phyloP scores from a whole-genome alignment of 2,329 filamentous ascomycete genomes.

The Colletotrichum lindemuthianum region DNA sequence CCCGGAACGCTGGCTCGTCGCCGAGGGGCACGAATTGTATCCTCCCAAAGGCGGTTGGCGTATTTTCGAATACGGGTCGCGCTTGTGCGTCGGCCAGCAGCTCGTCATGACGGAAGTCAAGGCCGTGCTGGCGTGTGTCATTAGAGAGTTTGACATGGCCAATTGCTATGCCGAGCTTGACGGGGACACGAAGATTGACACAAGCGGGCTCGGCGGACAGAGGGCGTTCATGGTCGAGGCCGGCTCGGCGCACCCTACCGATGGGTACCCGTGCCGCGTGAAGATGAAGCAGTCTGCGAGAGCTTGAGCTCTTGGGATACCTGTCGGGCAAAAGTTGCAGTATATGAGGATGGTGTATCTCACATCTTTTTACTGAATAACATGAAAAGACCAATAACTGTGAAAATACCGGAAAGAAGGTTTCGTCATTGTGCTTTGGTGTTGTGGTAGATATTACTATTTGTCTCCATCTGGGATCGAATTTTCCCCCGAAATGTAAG shows the following conservation, averaged over 20 bases:
- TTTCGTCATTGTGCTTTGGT: no score
- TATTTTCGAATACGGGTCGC: slow-evolving; percentile 60
- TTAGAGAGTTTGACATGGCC: slow-evolving; percentile 56
- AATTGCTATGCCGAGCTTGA: slow-evolving; percentile 33
- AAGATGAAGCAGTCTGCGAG: slow-evolving; percentile 17
- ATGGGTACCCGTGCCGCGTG: slow-evolving; percentile 30
- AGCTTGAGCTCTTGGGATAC: no score
- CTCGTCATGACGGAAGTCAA: slow-evolving; percentile 60
- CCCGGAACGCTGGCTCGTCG: slow-evolving; percentile 57
- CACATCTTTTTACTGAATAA: no score
- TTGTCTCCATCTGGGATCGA: no score
- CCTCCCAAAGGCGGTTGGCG: slow-evolving; percentile 55
- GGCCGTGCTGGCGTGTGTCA: slow-evolving; percentile 56
- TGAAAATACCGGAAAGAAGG: no score
- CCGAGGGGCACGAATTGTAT: slow-evolving; percentile 30
- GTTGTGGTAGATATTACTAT: no score
- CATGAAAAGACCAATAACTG: no score
- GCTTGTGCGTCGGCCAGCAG: slow-evolving; percentile 56
- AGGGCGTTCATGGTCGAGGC: slow-evolving; percentile 33
- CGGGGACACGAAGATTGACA: slow-evolving; percentile 17
- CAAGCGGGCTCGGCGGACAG: slow-evolving; percentile 27
- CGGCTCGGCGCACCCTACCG: slow-evolving; percentile 32
- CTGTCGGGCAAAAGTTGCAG: no score
- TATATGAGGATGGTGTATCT: no score
- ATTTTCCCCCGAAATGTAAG: no score